Evolutionary conservation across 768 basidiomycete genomes (phyloP).

Genomic region (Neoboletus subvelutipes): DNA sequence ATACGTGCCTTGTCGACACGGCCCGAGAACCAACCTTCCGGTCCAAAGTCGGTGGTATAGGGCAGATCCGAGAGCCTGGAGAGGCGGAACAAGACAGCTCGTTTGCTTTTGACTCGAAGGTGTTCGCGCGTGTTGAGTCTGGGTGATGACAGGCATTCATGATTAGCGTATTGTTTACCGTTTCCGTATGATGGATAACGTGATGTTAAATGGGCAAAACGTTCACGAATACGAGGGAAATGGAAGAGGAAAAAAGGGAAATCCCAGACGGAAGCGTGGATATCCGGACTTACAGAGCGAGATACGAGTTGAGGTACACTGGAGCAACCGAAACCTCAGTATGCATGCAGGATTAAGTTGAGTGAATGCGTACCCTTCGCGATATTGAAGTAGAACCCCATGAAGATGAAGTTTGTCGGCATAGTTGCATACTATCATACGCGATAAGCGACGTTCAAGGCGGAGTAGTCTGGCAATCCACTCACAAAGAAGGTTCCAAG

Average conservation of each 20-base stretch:
- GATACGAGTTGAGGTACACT: conserved; percentile 59
- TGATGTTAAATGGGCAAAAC: neutral
- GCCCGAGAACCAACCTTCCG: neutral
- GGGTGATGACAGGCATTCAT: neutral
- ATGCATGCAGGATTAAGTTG: neutral
- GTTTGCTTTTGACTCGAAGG: conserved; percentile 34
- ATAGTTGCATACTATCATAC: conserved; percentile 40
- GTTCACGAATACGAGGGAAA: neutral
- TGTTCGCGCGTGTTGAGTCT: conserved; percentile 47
- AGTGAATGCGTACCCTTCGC: conserved; percentile 46
- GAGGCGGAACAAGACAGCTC: conserved; percentile 41
- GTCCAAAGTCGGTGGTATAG: neutral
- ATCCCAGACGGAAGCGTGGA: neutral
- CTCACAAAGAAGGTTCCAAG: conserved; percentile 42
- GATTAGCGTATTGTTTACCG: neutral
- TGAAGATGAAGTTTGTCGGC: conserved; percentile 52
- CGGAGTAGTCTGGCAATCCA: neutral
- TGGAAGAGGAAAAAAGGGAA: neutral
- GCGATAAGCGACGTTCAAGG: neutral
- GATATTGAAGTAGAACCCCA: conserved; percentile 50
- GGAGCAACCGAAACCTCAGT: neutral
- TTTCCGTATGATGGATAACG: neutral
- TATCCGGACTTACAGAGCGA: conserved; percentile 38
- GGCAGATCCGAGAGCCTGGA: conserved; percentile 32
- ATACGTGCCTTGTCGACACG: conserved; percentile 5